Base-by-base conservation (phyloP, 2,329 filamentous ascomycete species). In the Sarocladiaceae sp. region DNA sequence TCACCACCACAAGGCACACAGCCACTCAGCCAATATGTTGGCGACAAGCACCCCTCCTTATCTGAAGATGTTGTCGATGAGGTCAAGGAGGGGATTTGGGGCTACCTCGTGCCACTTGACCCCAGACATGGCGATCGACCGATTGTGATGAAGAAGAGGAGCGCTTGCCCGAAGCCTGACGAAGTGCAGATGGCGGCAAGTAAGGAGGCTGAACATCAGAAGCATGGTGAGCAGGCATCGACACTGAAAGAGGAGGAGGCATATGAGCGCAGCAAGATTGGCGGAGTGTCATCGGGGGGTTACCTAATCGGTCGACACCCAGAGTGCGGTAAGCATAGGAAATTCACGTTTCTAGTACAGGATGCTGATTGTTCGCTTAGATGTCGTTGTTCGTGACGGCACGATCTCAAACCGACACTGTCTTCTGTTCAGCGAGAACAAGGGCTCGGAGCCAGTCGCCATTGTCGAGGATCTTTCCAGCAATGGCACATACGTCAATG, bases 401-500 rank as follows among this genome's bases (percentile, higher is more conserved):
- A 89, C 89, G 4, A 85, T 97, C 39, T 97, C 92, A 17, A 97
- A 97, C 64, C 82, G 92, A 3, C 88, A 92, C 67, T 90, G 86
- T 57, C 71, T 89, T 8, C 59, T 90, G 2, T 89, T 88, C 61
- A 76, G 72, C 20, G 79, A 83, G 62, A 81, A 81, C 55, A 80
- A 80, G 58, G 77, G 74, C 10, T 69, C 72, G 15, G 75, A 81
- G 67, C 79, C 76, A 58, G 78, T 83, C 37, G 93, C 90, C 8
- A 80, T 97, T 12, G 70, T 99, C 4, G 92, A 99, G 66, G 94
- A 99, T 67, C 73, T 97, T 18, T 99, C 94, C 6, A 94, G 86
- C 64, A 99, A 99, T 65, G 94, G 94, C 49, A 99, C 95, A 0
- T 99, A 92, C 65, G 87, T 99, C 60, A 97, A 97, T 63, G 91